Conservation (phyloP, 2,329 filamentous ascomycete genomes). For the Coniochaeta prunicola region DNA sequence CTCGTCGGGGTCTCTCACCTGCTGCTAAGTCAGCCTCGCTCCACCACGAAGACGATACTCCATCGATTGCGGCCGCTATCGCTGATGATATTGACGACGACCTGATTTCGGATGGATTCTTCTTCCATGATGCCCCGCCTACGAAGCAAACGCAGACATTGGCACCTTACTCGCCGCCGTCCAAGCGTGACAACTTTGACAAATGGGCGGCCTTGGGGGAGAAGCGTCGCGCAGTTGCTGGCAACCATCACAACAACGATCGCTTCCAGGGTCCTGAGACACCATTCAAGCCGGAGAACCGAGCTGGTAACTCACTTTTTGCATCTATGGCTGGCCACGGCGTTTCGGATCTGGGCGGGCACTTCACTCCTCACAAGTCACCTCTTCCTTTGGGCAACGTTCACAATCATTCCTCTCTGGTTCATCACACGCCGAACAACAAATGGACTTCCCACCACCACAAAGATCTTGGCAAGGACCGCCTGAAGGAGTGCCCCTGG, state of each 20-base stretch:
- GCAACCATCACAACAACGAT: constrained; percentile 42
- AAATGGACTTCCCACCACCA: constrained; percentile 22
- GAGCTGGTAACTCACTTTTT: constrained; percentile 20
- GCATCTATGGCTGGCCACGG: constrained; percentile 30
- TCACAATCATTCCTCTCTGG: constrained; percentile 13
- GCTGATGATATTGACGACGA: constrained; percentile 54
- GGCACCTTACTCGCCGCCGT: constrained; percentile 50
- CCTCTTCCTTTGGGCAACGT: constrained; percentile 8
- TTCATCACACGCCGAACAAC: constrained; percentile 9
- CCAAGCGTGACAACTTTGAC: constrained; percentile 59
- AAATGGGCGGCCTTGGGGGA: constrained; percentile 89
- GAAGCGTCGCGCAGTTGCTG: constrained; percentile 55
- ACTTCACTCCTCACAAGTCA: constrained; percentile 14
- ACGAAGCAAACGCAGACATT: constrained; percentile 17
- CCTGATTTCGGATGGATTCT: constrained; percentile 60
- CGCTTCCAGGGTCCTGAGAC: constrained; percentile 38
- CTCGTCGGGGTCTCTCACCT: constrained; percentile 32
- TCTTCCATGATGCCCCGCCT: constrained; percentile 59
- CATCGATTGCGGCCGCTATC: constrained; percentile 24
- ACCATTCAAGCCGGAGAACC: constrained; percentile 37
- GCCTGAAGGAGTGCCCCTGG: constrained; percentile 46
- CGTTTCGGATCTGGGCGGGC: constrained; percentile 37
- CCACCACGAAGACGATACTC: constrained; percentile 30
- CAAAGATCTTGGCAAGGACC: constrained; percentile 32
- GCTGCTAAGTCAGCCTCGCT: constrained; percentile 30